Base-by-base conservation (phyloP, 495 filamentous ascomycete species). In the Halenospora varia region DNA sequence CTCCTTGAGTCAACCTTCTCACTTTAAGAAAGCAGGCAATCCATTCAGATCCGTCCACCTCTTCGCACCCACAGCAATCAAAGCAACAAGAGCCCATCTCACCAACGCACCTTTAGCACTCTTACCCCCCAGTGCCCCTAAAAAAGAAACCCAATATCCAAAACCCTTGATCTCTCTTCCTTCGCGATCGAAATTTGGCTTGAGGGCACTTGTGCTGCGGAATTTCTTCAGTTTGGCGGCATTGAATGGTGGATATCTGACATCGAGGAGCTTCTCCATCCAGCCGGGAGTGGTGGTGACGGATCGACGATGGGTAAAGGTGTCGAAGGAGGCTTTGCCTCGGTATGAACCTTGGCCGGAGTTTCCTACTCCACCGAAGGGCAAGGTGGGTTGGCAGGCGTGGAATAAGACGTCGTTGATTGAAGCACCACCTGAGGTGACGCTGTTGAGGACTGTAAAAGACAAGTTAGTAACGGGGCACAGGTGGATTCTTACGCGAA, bases 351-450 rank as follows among this genome's bases (percentile, higher is more conserved):
- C 94, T 63, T 80, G 78, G 55, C 94, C 93, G 56, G 84, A 89
- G 62, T 89, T 83, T 56, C 94, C 94, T 25, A 98, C 88, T 65
- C 93, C 93, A 59, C 94, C 94, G 67, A 98, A 97, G 51, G 89
- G 77, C 2, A 96, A 74, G 9, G 85, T 90, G 19, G 85, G 81
- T 60, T 96, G 82, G 2, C 76, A 78, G 48, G 79, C 87, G 74
- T 97, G 92, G 71, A 90, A 85, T 64, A 83, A 89, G 50, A 86
- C 76, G 71, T 96, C 91, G 71, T 96, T 96, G 66, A 93, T 73
- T 35, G 85, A 81, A 19, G 84, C 89, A 57, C 91, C 88, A 44
- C 91, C 91, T 4, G 88, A 93, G 29, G 81, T 86, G 60, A 86
- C 81, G 51, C 78, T 72, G 51, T 76, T 71, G 46, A 89, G 76